Evolutionary conservation across 768 basidiomycete species (phyloP), one percentile per base, ranked within the genome.

Genomic region (Hericium rajendrae): DNA sequence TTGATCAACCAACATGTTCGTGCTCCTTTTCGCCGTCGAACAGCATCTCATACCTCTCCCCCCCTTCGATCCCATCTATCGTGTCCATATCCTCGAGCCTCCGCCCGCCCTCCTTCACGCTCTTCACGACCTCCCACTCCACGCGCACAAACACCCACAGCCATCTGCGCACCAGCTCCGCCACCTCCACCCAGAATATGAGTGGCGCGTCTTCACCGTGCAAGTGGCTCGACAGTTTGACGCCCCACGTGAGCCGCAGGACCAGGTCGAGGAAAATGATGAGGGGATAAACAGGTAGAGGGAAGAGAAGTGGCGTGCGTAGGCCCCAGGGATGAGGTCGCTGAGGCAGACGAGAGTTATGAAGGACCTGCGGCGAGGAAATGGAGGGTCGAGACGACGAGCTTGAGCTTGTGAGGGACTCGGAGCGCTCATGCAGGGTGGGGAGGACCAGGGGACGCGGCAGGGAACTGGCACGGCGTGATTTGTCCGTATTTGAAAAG

Each of bases 111-210:
- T 61, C 59, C 24, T 56, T 38, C n/a, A 51, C 52, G 18, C 60
- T 52, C 55, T 12, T 55, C 48, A 61, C 48, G 18, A 85, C 79
- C 72, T 98, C 95, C 97, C 95, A 99, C 72, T 99, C 97, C 43
- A 98, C 83, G 39, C 97, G 83, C 60, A 98, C 71, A 71, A 97
- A 98, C 26, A 97, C 93, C 97, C 97, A 99, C 75, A 97, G 80
- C 97, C 97, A 99, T 64, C 97, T 73, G 61, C 97, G 77, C 38
- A 92, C 67, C 32, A 99, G 72, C 72, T 98, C 97, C 37, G 94
- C 83, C 46, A 89, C 78, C 71, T 99, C 94, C 54, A 98, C 80
- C 77, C 86, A 82, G 72, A 98, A 97, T 43, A 95, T 90, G 18
- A 87, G 78, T 16, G 80, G 73, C 64, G 62, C 51, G 5, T 60